Conservation (phyloP, 805 yeast genomes). For the Suhomyces kilbournensis region DNA sequence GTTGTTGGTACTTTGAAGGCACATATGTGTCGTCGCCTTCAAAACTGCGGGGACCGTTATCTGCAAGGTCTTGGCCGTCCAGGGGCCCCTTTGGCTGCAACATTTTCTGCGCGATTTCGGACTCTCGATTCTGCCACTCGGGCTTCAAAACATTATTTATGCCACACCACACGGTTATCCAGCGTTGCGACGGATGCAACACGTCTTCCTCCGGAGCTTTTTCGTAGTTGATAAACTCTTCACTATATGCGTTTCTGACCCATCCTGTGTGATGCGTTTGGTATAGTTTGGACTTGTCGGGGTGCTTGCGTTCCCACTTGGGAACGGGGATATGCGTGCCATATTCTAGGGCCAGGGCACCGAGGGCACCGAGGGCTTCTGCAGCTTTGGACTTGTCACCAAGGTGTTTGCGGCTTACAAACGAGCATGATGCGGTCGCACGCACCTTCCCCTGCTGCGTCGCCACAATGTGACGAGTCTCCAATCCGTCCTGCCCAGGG, state of each 20-base stretch:
- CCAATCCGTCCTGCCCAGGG: constrained; percentile 51
- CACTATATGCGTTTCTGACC: constrained; percentile 35
- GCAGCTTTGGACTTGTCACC: neutral
- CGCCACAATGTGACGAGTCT: constrained; percentile 53
- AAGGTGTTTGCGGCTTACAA: constrained; percentile 14
- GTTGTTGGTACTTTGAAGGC: constrained; percentile 16
- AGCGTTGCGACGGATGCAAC: constrained; percentile 31
- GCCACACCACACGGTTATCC: constrained; percentile 42
- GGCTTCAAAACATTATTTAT: constrained; percentile 17
- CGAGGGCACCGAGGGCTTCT: neutral
- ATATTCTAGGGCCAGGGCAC: neutral
- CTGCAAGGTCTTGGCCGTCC: neutral
- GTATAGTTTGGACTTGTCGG: constrained; percentile 23
- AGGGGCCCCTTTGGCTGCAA: constrained; percentile 3
- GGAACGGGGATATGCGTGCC: neutral
- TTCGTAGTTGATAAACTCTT: constrained; percentile 33
- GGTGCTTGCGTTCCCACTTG: constrained; percentile 18
- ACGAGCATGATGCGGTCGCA: constrained; percentile 50
- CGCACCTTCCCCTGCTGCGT: constrained; percentile 51
- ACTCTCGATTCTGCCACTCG: constrained; percentile 9
- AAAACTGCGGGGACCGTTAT: neutral
- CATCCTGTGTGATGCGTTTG: constrained; percentile 35
- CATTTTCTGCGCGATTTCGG: neutral
- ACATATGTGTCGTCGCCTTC: neutral
- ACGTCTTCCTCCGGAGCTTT: constrained; percentile 33